A percentile compares a stretch with the other conserved stretches of the same genome.
Conservation (phyloP, 371 early-diverging fungal genomes). For the Cokeromyces recurvatus region DNA sequence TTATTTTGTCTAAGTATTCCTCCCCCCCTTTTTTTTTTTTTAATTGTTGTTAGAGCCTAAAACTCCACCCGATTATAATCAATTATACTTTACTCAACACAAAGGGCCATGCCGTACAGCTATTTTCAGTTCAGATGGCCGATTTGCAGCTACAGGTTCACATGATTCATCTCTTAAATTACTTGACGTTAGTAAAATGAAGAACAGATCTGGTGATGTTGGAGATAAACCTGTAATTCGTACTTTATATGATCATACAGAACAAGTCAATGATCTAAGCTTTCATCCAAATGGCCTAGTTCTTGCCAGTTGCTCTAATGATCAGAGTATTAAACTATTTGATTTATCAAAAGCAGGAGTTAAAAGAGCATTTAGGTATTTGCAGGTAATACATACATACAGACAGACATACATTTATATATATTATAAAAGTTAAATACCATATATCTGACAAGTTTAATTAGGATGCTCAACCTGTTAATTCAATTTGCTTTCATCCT, state of each 20-base stretch:
- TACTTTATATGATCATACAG: conserved; percentile 83
- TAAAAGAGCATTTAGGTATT: conserved; percentile 80
- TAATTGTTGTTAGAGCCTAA: conserved; percentile 15
- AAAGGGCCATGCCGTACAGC: conserved; percentile 49
- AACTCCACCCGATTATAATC: conserved; percentile 44
- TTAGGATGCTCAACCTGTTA: conserved; percentile 66
- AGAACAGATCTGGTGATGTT: conserved; percentile 53
- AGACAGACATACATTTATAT: not conserved
- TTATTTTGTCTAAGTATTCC: conserved; percentile 17
- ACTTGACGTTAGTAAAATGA: conserved; percentile 78
- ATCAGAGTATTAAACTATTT: conserved; percentile 81
- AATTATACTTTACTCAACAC: conserved; percentile 54
- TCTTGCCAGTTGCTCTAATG: conserved; percentile 85
- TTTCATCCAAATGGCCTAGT: conserved; percentile 93
- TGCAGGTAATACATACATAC: conserved; percentile 51
- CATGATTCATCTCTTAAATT: conserved; percentile 86
- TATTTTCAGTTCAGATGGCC: conserved; percentile 55
- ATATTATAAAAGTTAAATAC: too few relatives aligned
- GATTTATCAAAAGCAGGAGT: conserved; percentile 78
- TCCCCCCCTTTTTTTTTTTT: not conserved
- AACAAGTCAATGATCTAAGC: conserved; percentile 77
- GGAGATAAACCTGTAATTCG: conserved; percentile 81
- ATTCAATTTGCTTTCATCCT: conserved; percentile 81
- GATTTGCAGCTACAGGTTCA: conserved; percentile 88
- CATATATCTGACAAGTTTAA: too few relatives aligned